Base-by-base conservation (phyloP, 2,329 filamentous ascomycete species). In the Fusarium continuum region DNA sequence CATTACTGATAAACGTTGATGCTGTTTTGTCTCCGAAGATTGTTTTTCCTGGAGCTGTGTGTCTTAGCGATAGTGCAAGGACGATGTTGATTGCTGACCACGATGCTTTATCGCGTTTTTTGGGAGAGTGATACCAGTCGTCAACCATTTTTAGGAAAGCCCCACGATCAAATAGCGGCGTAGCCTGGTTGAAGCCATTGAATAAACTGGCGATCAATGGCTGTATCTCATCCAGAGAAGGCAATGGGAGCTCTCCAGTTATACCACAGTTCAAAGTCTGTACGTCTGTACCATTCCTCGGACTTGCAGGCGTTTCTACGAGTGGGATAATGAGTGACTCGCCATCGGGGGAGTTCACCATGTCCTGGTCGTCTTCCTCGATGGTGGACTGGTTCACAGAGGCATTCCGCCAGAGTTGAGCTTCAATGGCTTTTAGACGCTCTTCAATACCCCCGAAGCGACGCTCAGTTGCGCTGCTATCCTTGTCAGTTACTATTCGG, bases 1-100 rank as follows among this genome's bases (percentile, higher is more conserved):
- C 45, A 8, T 19, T 34, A 0, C 13, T 4, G 14, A 61, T 38
- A 8, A 16, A 61, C 2, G 8, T n/a, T 1, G 4, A 23, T 5
- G 41, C 39, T 19, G 40, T 23, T 11, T 19, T 25, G 10, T 26
- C 16, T 6, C 23, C 0, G 1, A 23, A 8, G 5, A 11, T 32
- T 8, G 16, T 45, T 3, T 40, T 9, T 9, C 4, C 5, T 7
- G 40, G 35, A 14, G 10, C 6, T 5, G n/a, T 17, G 23, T 36
- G 40, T 26, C 45, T 44, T 2, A 61, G 14, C 5, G 51, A 40
- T 10, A 63, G n/a, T 14, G 61, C 61, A 4, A 63, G 23, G 14
- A 63, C 49, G 3, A 63, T 35, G 16, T 48, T 45, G 8, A 64
- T 40, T n/a, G 35, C 31, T 2, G 43, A 41, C 53, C 35, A 38